Percentiles rank a stretch among this genome's conserved stretches.
Conservation (phyloP, 192 early-diverging fungal species). For the Coemansia sp. region DNA sequence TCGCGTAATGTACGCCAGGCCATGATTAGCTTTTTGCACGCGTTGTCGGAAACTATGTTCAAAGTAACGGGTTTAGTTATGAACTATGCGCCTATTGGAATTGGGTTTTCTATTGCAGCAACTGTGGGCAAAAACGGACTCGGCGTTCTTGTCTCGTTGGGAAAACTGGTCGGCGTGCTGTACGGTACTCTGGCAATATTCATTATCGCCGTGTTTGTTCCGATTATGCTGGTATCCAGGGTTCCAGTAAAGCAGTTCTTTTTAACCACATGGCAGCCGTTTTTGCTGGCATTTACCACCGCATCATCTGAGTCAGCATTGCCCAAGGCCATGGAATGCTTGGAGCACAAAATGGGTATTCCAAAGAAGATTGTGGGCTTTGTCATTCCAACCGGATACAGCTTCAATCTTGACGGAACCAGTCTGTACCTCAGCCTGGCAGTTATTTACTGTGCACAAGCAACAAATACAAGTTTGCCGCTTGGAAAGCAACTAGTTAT, state of each 20-base stretch:
- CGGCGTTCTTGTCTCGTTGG: neutral
- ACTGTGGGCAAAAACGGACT: neutral
- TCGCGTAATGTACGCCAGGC: neutral
- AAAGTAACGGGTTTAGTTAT: neutral
- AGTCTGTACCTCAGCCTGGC: neutral
- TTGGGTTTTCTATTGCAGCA: neutral
- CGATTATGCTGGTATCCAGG: neutral
- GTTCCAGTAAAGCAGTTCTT: neutral
- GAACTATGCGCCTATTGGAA: neutral
- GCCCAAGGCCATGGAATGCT: neutral
- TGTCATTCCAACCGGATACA: neutral
- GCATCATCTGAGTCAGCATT: neutral
- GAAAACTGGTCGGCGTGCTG: neutral
- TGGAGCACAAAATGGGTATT: neutral
- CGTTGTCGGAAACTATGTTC: neutral
- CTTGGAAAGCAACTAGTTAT: neutral
- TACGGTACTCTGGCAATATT: neutral
- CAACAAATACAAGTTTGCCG: neutral
- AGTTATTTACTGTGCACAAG: neutral
- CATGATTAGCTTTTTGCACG: neutral
- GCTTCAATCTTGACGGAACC: neutral
- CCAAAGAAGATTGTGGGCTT: neutral
- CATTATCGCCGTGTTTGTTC: neutral
- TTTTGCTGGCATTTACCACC: neutral
- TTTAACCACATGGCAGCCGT: neutral